Percentiles rank a stretch among this genome's conserved stretches.
Conservation (phyloP, 371 early-diverging fungal genomes). For the Mucor circinelloides region DNA sequence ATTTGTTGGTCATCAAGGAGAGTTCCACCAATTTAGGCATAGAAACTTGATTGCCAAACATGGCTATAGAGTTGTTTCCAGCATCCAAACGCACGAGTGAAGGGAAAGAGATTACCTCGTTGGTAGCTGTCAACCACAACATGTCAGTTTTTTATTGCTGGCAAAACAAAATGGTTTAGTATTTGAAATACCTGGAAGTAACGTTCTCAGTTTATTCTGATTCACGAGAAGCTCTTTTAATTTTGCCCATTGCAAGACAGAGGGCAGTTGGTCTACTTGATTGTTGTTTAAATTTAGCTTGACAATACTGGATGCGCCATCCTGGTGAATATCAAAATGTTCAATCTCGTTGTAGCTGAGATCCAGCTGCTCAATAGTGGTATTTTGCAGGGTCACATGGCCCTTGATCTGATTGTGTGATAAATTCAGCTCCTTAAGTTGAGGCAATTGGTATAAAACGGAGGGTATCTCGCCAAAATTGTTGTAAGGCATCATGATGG, state of each 20-base stretch:
- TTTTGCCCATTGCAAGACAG: slow-evolving; percentile 34
- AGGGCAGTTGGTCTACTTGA: slow-evolving; percentile 51
- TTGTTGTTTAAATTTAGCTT: slow-evolving; percentile 63
- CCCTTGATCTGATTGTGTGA: slow-evolving; percentile 48
- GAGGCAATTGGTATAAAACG: slow-evolving; percentile 35
- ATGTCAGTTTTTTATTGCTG: neutral
- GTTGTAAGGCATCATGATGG: slow-evolving; percentile 54
- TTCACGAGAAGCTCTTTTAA: slow-evolving; percentile 55
- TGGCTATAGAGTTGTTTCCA: slow-evolving; percentile 47
- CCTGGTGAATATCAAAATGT: neutral
- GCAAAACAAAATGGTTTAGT: neutral
- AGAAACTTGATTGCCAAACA: slow-evolving; percentile 19
- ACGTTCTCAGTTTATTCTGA: slow-evolving; percentile 45
- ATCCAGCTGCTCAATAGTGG: slow-evolving; percentile 58
- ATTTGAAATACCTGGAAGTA: slow-evolving; percentile 27
- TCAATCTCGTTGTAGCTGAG: slow-evolving; percentile 64
- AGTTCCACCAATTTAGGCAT: slow-evolving; percentile 64
- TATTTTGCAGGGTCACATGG: slow-evolving; percentile 33
- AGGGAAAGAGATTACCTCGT: slow-evolving; percentile 28
- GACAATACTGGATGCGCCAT: neutral
- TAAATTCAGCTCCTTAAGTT: slow-evolving; percentile 53
- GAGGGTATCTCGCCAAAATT: slow-evolving; percentile 49
- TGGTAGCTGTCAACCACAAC: neutral
- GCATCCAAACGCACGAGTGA: slow-evolving; percentile 60
- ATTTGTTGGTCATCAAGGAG: slow-evolving; percentile 51